Evolutionary conservation across 805 yeast genomes (phyloP).

Genomic region (Kregervanrija fluxuum): DNA sequence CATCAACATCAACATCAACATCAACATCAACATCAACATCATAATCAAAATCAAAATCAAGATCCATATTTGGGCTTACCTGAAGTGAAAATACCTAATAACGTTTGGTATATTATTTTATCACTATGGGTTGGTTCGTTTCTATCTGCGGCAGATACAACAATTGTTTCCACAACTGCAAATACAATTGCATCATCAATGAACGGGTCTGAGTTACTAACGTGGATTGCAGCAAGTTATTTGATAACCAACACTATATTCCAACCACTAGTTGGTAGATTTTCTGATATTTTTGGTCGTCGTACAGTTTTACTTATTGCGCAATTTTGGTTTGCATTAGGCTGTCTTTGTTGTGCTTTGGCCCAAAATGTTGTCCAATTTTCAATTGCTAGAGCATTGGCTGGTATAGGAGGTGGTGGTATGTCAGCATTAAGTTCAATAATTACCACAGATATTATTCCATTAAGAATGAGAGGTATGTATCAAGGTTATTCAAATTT

Average conservation of each 20-base stretch:
- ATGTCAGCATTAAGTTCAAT: constrained; percentile 43
- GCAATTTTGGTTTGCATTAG: constrained; percentile 37
- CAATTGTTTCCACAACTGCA: constrained; percentile 53
- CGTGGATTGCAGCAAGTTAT: constrained; percentile 72
- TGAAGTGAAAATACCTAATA: constrained; percentile 17
- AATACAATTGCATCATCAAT: constrained; percentile 54
- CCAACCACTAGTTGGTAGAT: constrained; percentile 67
- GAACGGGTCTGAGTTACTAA: constrained; percentile 39
- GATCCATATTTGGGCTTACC: constrained; percentile 3
- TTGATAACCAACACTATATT: constrained; percentile 64
- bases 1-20: too few relatives aligned
- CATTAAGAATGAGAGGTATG: constrained; percentile 44
- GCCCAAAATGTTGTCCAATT: constrained; percentile 36
- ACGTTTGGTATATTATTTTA: constrained; percentile 15
- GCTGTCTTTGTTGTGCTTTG: constrained; percentile 37
- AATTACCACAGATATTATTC: constrained; percentile 48
- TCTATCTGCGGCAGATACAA: constrained; percentile 50
- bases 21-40: too few relatives aligned
- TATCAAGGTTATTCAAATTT: constrained; percentile 44
- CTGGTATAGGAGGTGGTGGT: constrained; percentile 58
- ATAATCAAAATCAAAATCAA: neutral
- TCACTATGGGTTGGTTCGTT: constrained; percentile 41
- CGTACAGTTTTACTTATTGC: constrained; percentile 37
- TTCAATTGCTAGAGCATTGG: constrained; percentile 43
- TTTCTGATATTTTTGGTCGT: constrained; percentile 60